Evolutionary conservation across 2,329 filamentous ascomycete genomes (phyloP), one percentile per base, ranked within the genome.

Genomic region (Calonectria pseudoreteaudii): DNA sequence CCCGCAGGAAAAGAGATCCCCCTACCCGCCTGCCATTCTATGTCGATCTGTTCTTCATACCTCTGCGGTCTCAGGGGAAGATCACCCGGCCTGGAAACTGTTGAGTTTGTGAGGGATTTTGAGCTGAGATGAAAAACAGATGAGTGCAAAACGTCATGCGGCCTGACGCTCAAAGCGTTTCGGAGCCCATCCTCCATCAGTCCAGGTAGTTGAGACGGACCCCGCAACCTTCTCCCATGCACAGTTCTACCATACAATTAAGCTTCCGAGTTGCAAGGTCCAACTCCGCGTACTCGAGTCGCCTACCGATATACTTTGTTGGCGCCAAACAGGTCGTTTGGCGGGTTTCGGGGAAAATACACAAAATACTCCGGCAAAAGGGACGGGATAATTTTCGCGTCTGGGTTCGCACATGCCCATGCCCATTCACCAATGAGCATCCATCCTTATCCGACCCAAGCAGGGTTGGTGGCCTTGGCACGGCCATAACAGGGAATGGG

Each of bases 11-110:
- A 26, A 31, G 11, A 62, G 34, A 62, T 62, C 56, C 28, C 34
- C 56, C 41, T 60, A 28, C 56, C 56, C 10, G 13, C 31, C 31
- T 36, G 56, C 18, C 18, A 28, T 62, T 36, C 56, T 62, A n/a
- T 26, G 56, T 62, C 34, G 56, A 62, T 62, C 56, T 62, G 56
- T 23, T 62, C 34, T 62, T 62, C 56, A 62, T 62, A 62, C 56
- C 56, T 41, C 18, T 41, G 20, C 23, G n/a, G 56, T 62, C 56
- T 62, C 56, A 62, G 56, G 23, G 36, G 31, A 34, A 62, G 56
- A 62, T 26, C 56, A 62, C 23, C 56, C 23, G 34, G 13, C 56
- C 14, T 23, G 4, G 8, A 26, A 62, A 28, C 56, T 9, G 26
- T 62, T 28, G 13, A 5, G 18, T 5, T 2, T 2, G n/a, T 28